phyloP scores from a whole-genome alignment of 441 rosid genomes.

The Corymbia citriodora region DNA sequence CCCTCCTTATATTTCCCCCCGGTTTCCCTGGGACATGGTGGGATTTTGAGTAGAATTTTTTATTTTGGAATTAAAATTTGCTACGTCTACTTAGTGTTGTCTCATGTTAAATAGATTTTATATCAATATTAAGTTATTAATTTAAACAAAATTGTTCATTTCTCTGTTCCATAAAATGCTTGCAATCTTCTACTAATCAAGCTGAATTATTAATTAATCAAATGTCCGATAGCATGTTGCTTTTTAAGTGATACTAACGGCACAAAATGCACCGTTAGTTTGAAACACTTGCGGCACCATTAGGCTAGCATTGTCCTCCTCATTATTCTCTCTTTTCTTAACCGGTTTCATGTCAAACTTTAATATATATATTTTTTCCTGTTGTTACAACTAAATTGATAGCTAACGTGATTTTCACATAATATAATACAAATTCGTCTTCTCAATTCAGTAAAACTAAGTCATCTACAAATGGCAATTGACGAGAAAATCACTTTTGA shows the following conservation, averaged over 20 bases:
- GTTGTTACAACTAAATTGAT: not conserved
- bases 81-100: not conserved
- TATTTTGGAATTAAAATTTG: not conserved
- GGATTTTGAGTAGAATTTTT: not conserved
- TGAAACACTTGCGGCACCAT: not conserved
- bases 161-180: not conserved
- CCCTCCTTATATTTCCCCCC: not conserved
- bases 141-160: too few species aligned
- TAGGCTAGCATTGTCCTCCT: not conserved
- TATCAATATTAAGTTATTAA: too few species aligned
- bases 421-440: not conserved
- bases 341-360: not conserved
- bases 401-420: not conserved
- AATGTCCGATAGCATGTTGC: not conserved
- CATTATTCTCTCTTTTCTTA: not conserved
- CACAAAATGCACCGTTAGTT: not conserved
- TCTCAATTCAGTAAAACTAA: not conserved
- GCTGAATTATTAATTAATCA: not conserved
- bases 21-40: not conserved
- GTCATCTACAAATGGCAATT: not conserved
- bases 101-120: not conserved
- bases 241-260: not conserved
- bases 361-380: not conserved
- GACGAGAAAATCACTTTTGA: not conserved
- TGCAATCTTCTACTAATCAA: not conserved